These are phyloP conservation scores for Prunus yedoensis DNA, from an alignment of 331 rosid genomes.

Conservation along the genomic window DNA sequence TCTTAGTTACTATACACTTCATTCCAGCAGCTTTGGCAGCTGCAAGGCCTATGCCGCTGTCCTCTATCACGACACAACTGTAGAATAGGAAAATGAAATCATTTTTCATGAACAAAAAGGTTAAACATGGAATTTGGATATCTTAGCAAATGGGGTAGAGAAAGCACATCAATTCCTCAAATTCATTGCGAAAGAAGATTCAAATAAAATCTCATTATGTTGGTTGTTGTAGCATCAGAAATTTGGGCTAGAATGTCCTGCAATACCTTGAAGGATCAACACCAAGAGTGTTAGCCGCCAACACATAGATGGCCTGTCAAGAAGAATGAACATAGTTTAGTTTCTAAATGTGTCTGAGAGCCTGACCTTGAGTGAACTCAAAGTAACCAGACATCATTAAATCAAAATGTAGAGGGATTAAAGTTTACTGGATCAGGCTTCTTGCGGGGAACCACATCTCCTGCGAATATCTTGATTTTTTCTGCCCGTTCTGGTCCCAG, in stretches of 20 bases:
- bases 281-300: slow-evolving; percentile 81
- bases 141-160: background rate
- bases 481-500: slow-evolving; percentile 88
- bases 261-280: slow-evolving; percentile 92
- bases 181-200: background rate
- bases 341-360: background rate
- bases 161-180: background rate
- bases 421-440: slow-evolving; percentile 94
- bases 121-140: no score
- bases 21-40: slow-evolving; percentile 97
- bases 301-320: slow-evolving; percentile 80
- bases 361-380: background rate
- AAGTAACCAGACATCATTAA: background rate
- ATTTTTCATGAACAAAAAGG: slow-evolving; percentile 6
- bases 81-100: slow-evolving; percentile 13
- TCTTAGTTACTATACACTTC: slow-evolving; percentile 90
- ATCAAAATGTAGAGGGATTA: slow-evolving; percentile 10
- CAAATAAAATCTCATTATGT: background rate
- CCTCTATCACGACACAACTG: slow-evolving; percentile 98
- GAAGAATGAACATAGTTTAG: slow-evolving; percentile 32
- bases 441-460: slow-evolving; percentile 96
- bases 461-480: slow-evolving; percentile 89
- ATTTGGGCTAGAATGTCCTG: slow-evolving; percentile 21
- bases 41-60: slow-evolving; percentile 95
- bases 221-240: slow-evolving; percentile 2